Evolutionary conservation across 768 basidiomycete genomes (phyloP).

Genomic region (Leccinum subgranulosum): DNA sequence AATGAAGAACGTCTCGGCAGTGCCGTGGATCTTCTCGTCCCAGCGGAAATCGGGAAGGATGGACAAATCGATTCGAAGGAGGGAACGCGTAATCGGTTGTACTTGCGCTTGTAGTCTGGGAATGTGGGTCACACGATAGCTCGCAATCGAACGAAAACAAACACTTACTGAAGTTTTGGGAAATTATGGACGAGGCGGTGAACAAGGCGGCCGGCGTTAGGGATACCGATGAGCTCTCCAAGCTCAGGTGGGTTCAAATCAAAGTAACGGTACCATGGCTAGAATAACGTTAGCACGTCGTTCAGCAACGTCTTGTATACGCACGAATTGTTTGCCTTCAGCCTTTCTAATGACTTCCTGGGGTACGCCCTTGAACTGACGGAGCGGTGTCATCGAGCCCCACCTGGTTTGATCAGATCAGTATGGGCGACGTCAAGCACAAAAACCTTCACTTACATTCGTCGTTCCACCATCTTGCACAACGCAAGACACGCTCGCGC

Average conservation of each 20-base stretch:
- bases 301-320: slow-evolving; percentile 23
- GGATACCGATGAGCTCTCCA: slow-evolving; percentile 91
- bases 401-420: slow-evolving; percentile 54
- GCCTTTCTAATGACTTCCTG: slow-evolving; percentile 83
- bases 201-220: slow-evolving; percentile 88
- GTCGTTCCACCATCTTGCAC: slow-evolving; percentile 93
- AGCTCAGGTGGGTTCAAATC: slow-evolving; percentile 90
- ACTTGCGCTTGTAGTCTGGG: slow-evolving; percentile 88
- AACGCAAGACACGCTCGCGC: slow-evolving; percentile 88
- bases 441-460: slow-evolving; percentile 55
- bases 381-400: slow-evolving; percentile 95
- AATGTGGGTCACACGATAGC: background rate
- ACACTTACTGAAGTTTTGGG: slow-evolving; percentile 83
- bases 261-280: slow-evolving; percentile 98
- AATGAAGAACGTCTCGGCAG: slow-evolving; percentile 88
- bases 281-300: slow-evolving; percentile 1
- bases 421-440: background rate
- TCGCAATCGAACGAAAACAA: background rate
- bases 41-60: slow-evolving; percentile 98
- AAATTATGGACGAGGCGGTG: slow-evolving; percentile 94
- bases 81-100: slow-evolving; percentile 91
- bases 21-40: slow-evolving; percentile 92
- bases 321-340: slow-evolving; percentile 95
- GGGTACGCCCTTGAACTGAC: slow-evolving; percentile 93
- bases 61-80: slow-evolving; percentile 88